phyloP scores from a whole-genome alignment of 1,284 basidiomycete species.

The Trichosporon faecale region DNA sequence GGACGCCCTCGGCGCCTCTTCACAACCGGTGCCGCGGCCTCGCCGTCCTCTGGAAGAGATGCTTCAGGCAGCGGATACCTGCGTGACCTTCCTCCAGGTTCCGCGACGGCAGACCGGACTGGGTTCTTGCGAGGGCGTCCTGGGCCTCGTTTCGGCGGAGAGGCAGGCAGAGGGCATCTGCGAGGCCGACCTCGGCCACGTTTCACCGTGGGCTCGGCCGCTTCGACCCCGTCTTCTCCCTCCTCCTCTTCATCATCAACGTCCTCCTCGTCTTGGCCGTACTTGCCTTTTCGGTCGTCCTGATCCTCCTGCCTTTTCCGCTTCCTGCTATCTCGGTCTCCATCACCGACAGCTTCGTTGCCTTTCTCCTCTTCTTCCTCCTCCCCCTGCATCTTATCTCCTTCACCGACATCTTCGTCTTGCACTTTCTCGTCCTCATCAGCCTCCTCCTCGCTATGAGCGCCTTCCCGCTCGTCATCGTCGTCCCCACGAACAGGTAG shows the following conservation, averaged over 20 bases:
- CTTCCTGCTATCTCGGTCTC: not conserved
- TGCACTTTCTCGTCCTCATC: not conserved
- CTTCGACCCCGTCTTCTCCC: not conserved
- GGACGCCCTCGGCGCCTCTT: not conserved
- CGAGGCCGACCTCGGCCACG: not conserved
- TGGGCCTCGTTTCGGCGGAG: not conserved
- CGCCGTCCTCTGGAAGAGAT: not conserved
- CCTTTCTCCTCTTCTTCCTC: constrained; percentile 10
- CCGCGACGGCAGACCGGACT: not conserved
- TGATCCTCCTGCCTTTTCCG: not conserved
- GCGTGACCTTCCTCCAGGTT: not conserved
- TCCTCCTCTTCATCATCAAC: not conserved
- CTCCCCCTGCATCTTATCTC: not conserved
- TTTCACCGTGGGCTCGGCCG: not conserved
- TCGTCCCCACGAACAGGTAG: constrained; percentile 22
- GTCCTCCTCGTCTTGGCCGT: not conserved
- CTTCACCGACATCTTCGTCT: not conserved
- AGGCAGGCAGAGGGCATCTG: not conserved
- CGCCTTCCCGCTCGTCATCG: constrained; percentile 11
- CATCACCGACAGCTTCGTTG: not conserved
- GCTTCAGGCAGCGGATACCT: not conserved
- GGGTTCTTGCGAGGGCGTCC: not conserved
- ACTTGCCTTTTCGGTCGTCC: not conserved
- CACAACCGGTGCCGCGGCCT: too few species aligned
- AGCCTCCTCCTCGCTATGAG: not conserved